Percentiles rank a stretch among this genome's conserved stretches.
Conservation (phyloP, 495 filamentous ascomycete species). For the Acidiella bohemica region DNA sequence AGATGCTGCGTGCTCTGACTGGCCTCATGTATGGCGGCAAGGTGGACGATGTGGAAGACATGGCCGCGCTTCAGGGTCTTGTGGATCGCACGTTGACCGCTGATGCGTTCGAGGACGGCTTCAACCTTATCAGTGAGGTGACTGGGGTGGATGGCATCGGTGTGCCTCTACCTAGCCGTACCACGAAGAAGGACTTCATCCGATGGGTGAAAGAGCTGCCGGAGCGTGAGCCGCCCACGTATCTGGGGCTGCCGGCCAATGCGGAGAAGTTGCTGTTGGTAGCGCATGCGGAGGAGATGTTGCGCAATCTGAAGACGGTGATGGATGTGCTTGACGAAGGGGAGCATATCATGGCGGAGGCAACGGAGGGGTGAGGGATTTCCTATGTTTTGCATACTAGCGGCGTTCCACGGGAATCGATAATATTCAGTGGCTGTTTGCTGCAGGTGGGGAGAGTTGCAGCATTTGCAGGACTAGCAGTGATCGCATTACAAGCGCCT, state of each 20-base stretch:
- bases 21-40: slow-evolving; percentile 96
- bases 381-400: slow-evolving; percentile 1
- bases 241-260: slow-evolving; percentile 88
- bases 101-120: slow-evolving; percentile 76
- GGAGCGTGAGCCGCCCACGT: slow-evolving; percentile 91
- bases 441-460: neutral
- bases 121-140: slow-evolving; percentile 65
- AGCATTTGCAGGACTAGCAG: neutral
- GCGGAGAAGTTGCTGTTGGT: slow-evolving; percentile 92
- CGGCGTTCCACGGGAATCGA: too few relatives aligned
- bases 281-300: slow-evolving; percentile 73
- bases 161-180: slow-evolving; percentile 63
- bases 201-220: slow-evolving; percentile 84
- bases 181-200: slow-evolving; percentile 73
- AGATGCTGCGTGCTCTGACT: slow-evolving; percentile 85
- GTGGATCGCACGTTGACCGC: slow-evolving; percentile 70
- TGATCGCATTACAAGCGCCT: neutral
- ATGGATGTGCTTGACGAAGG: slow-evolving; percentile 82
- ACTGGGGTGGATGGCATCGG: slow-evolving; percentile 41
- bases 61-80: slow-evolving; percentile 51
- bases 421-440: neutral
- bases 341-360: slow-evolving; percentile 76
- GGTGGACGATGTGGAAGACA: slow-evolving; percentile 87
- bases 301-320: slow-evolving; percentile 69
- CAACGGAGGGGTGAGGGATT: slow-evolving; percentile 7